Percentiles rank a stretch among this genome's conserved stretches.
phyloP scores from a whole-genome alignment of 768 basidiomycete species.

The Suillus variegatus region DNA sequence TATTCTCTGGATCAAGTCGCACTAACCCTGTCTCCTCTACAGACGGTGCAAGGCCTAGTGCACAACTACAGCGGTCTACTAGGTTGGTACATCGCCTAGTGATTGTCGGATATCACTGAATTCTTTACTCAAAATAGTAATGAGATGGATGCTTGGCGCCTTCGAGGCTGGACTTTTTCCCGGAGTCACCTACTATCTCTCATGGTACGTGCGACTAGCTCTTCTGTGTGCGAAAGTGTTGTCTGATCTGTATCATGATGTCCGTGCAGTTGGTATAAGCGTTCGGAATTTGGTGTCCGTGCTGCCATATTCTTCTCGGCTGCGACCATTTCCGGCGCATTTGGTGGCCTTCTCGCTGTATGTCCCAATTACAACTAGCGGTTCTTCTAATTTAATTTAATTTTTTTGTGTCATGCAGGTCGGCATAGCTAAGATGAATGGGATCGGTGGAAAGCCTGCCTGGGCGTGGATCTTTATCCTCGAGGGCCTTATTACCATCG shows the following conservation, averaged over 20 bases:
- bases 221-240: not conserved
- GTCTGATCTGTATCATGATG: constrained; percentile 34
- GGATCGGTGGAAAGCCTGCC: constrained; percentile 64
- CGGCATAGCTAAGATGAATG: constrained; percentile 72
- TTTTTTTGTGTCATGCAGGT: constrained; percentile 26
- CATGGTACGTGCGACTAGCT: constrained; percentile 50
- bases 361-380: constrained; percentile 10
- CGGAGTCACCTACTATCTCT: constrained; percentile 70
- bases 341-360: constrained; percentile 75
- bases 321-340: constrained; percentile 81
- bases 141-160: constrained; percentile 71
- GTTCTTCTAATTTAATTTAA: constrained; percentile 2
- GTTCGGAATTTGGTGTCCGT: constrained; percentile 71
- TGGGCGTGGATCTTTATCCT: constrained; percentile 80
- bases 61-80: constrained; percentile 69
- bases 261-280: constrained; percentile 55
- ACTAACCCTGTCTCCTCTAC: constrained; percentile 14
- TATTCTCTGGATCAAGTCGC: too few relatives aligned
- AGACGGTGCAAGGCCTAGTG: constrained; percentile 76
- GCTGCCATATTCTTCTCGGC: constrained; percentile 75
- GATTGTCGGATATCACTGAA: not conserved
- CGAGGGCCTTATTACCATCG: constrained; percentile 66
- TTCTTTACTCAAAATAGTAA: constrained; percentile 38
- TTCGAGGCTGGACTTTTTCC: constrained; percentile 55
- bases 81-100: constrained; percentile 39